These are phyloP conservation scores for Russula compacta DNA, from an alignment of 768 basidiomycete genomes.

Conservation along the genomic window DNA sequence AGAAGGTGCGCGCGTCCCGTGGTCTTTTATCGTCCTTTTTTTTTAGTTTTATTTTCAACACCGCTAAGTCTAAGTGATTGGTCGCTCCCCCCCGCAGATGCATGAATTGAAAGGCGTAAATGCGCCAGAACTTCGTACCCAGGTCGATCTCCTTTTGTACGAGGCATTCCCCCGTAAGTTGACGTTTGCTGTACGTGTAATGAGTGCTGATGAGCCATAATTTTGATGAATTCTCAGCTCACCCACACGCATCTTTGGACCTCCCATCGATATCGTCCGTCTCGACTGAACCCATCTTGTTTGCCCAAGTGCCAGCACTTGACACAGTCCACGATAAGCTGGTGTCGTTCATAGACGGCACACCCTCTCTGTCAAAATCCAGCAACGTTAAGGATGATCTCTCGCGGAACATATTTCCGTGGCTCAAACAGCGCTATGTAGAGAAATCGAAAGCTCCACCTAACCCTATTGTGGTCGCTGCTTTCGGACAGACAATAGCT, in stretches of 20 bases:
- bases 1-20: constrained; percentile 62
- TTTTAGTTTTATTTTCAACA: not conserved
- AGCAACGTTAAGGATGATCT: constrained; percentile 42
- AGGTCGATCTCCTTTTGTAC: constrained; percentile 66
- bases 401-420: constrained; percentile 42
- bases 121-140: constrained; percentile 56
- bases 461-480: constrained; percentile 24
- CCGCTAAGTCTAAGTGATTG: no score
- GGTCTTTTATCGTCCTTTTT: no score
- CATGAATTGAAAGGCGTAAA: constrained; percentile 68
- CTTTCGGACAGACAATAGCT: constrained; percentile 33
- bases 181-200: not conserved
- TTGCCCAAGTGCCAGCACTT: constrained; percentile 58
- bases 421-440: constrained; percentile 53
- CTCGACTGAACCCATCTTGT: constrained; percentile 69
- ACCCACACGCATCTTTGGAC: constrained; percentile 56
- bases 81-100: constrained; percentile 31
- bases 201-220: not conserved
- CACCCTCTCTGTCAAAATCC: constrained; percentile 28
- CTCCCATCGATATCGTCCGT: constrained; percentile 53
- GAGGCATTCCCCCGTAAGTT: constrained; percentile 73
- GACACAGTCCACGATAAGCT: constrained; percentile 59
- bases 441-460: constrained; percentile 18
- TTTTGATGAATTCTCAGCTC: constrained; percentile 39
- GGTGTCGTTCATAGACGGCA: constrained; percentile 46